phyloP scores from a whole-genome alignment of 495 filamentous ascomycete genomes.

The Penicillium mononematosum region DNA sequence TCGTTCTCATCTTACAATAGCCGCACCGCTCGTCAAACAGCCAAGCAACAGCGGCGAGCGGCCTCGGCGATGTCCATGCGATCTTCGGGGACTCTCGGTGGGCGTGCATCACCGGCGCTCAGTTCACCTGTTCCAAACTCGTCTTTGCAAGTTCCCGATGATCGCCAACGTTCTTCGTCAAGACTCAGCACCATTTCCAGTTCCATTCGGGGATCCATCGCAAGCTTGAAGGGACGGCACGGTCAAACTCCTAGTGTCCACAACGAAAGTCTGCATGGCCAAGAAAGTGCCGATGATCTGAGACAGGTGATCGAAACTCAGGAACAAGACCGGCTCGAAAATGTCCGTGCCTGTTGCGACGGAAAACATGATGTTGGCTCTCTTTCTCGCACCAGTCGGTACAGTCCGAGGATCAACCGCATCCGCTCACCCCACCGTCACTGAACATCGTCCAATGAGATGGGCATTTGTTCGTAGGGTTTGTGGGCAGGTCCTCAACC shows the following conservation, averaged over 20 bases:
- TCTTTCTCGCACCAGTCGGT: conserved; percentile 46
- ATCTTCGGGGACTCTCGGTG: conserved; percentile 42
- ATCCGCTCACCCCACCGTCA: conserved; percentile 39
- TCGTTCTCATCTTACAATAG: conserved; percentile 85
- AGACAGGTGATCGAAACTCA: conserved; percentile 70
- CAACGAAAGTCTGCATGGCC: conserved; percentile 61
- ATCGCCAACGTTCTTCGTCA: conserved; percentile 41
- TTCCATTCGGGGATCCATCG: conserved; percentile 48
- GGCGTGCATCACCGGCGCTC: conserved; percentile 42
- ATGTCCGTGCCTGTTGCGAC: conserved; percentile 96
- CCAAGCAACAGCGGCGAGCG: conserved; percentile 50
- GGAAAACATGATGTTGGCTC: conserved; percentile 64
- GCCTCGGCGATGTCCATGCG: conserved; percentile 48
- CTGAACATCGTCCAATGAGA: conserved; percentile 17
- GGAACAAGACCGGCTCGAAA: conserved; percentile 80
- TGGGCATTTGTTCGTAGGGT: conserved; percentile 26
- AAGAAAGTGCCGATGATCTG: conserved; percentile 79
- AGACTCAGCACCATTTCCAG: conserved; percentile 45
- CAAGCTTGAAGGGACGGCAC: conserved; percentile 39
- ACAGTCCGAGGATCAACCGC: conserved; percentile 43
- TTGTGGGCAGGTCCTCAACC: conserved; percentile 34
- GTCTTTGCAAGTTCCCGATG: conserved; percentile 40
- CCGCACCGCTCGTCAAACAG: conserved; percentile 58
- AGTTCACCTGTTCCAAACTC: conserved; percentile 46
- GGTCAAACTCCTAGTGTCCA: conserved; percentile 57